These are phyloP conservation scores for Haplosporangium sp. DNA, from an alignment of 371 early-diverging fungal species.

Conservation along the genomic window DNA sequence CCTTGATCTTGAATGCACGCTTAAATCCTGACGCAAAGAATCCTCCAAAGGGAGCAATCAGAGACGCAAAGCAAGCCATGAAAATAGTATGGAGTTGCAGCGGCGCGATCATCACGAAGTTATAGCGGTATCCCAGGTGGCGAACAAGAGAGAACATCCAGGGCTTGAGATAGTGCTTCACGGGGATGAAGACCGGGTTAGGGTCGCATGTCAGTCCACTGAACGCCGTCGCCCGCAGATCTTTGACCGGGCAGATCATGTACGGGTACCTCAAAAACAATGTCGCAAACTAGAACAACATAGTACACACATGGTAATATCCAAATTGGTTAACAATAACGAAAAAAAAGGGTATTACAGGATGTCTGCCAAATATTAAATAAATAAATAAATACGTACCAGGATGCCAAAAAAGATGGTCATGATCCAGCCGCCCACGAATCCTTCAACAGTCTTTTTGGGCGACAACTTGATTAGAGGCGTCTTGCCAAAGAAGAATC, in stretches of 20 bases:
- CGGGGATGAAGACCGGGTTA: slow-evolving; percentile 77
- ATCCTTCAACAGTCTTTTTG: slow-evolving; percentile 99
- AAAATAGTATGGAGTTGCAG: slow-evolving; percentile 91
- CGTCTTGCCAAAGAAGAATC: slow-evolving; percentile 95
- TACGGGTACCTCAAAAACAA: slow-evolving; percentile 78
- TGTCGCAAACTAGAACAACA: slow-evolving; percentile 56
- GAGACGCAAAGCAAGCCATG: slow-evolving; percentile 94
- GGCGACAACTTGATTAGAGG: slow-evolving; percentile 95
- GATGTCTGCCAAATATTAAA: not conserved
- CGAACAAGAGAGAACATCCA: slow-evolving; percentile 59
- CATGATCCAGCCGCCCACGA: slow-evolving; percentile 92
- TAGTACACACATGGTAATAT: too few relatives aligned
- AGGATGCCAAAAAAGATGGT: slow-evolving; percentile 91
- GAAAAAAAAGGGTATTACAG: not conserved
- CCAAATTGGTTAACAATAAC: not conserved
- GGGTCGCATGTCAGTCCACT: slow-evolving; percentile 66
- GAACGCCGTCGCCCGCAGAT: slow-evolving; percentile 67
- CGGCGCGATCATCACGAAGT: slow-evolving; percentile 73
- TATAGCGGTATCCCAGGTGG: slow-evolving; percentile 43
- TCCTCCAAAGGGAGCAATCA: slow-evolving; percentile 99
- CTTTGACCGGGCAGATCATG: slow-evolving; percentile 88
- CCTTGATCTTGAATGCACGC: slow-evolving; percentile 98
- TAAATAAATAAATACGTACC: slow-evolving; percentile 56
- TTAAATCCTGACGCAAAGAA: slow-evolving; percentile 99
- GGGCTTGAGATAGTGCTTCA: slow-evolving; percentile 62